Base-by-base conservation (phyloP, 2,329 filamentous ascomycete species). In the Ceratocystis papillata region DNA sequence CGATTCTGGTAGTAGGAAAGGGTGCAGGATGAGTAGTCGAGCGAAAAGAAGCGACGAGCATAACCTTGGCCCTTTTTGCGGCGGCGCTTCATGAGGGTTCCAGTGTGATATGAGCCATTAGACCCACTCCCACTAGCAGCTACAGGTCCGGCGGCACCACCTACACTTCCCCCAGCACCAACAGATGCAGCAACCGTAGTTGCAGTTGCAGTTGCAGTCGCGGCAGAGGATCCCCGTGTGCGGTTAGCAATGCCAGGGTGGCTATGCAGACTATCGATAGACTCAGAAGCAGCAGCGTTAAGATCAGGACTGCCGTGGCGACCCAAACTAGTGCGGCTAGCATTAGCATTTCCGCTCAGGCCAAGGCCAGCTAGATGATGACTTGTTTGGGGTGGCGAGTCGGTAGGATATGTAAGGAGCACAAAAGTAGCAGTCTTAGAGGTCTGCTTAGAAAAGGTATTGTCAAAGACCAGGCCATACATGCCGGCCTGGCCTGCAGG, bases 401-500 rank as follows among this genome's bases (percentile, higher is more conserved):
- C 88, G 45, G 90, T 92, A 8, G 93, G 92, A 72, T 97, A 96
- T 48, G 91, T 97, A 74, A 97, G 83, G 64, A 99, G 84, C 45
- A 96, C 92, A 72, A 99, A 90, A 6, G 93, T 97, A 22, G 91
- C 91, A 37, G 88, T 96, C 78, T 99, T 99, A 64, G 92, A 94
- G 53, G 89, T 87, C 75, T 87, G 89, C 77, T 96, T 97, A 68
- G 92, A 96, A 74, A 99, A 99, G 33, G 94, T 99, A 73, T 99
- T 99, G 82, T 99, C 94, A 73, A 99, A 96, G 41, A 97, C 90
- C 68, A 99, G 80, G 66, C 92, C 94, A 74, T 96, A 99, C 84
- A 96, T 96, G 73, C 94, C 94, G 28, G 87, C 89, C 69, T 94
- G 85, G 44, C 85, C 85, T 6, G 79, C 72, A 0, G 79, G 79